Evolutionary conservation across 2,329 filamentous ascomycete genomes (phyloP).

Genomic region (Trichoderma harzianum): DNA sequence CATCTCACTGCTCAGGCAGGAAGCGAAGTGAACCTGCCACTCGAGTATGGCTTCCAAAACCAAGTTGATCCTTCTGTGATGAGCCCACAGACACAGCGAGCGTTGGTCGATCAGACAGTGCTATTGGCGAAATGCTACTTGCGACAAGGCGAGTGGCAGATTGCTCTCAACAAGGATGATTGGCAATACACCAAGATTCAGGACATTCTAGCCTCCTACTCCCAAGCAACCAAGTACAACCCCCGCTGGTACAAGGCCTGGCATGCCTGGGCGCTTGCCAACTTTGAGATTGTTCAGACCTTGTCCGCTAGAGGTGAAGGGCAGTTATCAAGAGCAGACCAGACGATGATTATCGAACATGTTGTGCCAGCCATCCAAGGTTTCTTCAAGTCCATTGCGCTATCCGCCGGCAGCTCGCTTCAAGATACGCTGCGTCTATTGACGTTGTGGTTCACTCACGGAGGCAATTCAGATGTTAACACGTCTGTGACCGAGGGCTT

Average conservation of each 20-base stretch:
- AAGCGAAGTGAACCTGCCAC: constrained; percentile 42
- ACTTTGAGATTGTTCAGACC: constrained; percentile 95
- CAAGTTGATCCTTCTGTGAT: constrained; percentile 43
- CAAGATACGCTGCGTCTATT: constrained; percentile 92
- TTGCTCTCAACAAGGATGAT: constrained; percentile 76
- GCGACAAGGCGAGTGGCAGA: constrained; percentile 94
- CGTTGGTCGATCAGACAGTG: constrained; percentile 58
- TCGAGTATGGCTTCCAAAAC: constrained; percentile 51
- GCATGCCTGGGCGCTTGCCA: constrained; percentile 97
- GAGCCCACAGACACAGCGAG: constrained; percentile 49
- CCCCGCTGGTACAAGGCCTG: constrained; percentile 97
- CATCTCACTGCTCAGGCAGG: constrained; percentile 48
- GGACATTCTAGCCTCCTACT: constrained; percentile 88
- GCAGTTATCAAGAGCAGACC: constrained; percentile 45
- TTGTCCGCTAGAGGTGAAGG: constrained; percentile 65
- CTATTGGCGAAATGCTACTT: constrained; percentile 94
- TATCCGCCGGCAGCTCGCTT: constrained; percentile 87
- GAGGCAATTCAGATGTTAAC: constrained; percentile 84
- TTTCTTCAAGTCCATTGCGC: constrained; percentile 94
- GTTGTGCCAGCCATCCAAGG: constrained; percentile 92
- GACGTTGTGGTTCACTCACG: constrained; percentile 95
- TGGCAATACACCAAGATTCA: constrained; percentile 85
- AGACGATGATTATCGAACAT: constrained; percentile 72
- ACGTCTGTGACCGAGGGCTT: constrained; percentile 86
- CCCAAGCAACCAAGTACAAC: constrained; percentile 89